These are phyloP conservation scores for Letharia columbiana DNA, from an alignment of 495 filamentous ascomycete species.

Conservation along the genomic window DNA sequence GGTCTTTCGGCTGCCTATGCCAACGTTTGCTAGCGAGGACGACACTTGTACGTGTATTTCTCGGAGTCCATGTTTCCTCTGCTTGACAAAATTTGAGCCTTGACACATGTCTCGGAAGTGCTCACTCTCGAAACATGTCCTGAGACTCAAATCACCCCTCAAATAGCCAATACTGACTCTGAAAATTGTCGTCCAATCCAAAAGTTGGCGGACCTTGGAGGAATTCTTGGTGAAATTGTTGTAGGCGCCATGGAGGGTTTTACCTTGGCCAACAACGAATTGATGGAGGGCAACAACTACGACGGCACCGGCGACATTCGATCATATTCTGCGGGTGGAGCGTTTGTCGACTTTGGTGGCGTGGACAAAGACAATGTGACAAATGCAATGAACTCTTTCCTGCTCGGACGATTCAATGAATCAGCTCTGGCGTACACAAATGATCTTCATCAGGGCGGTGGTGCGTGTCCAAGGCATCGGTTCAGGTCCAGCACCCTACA, in stretches of 20 bases:
- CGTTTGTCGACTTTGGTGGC: constrained; percentile 24
- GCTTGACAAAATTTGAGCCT: background rate
- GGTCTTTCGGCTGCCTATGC: too few relatives aligned
- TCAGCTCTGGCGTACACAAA: constrained; percentile 24
- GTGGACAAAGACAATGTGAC: constrained; percentile 26
- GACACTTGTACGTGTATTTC: background rate
- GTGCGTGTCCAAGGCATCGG: constrained; percentile 28
- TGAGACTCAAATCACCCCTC: background rate
- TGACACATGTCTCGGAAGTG: background rate
- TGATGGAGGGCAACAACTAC: constrained; percentile 27
- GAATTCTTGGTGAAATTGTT: constrained; percentile 23
- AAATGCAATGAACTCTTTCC: constrained; percentile 24
- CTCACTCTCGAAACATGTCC: background rate
- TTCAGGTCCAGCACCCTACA: constrained; percentile 20
- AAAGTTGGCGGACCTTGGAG: constrained; percentile 28
- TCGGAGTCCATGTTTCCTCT: background rate
- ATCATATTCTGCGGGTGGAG: constrained; percentile 24
- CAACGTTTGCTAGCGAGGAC: too few relatives aligned
- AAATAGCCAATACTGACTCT: constrained; percentile 4
- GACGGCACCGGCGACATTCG: constrained; percentile 25
- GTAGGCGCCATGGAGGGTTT: constrained; percentile 23
- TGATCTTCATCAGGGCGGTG: constrained; percentile 30
- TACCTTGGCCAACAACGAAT: constrained; percentile 26
- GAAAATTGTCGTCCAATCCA: constrained; percentile 20
- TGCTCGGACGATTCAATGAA: constrained; percentile 26